Base-by-base conservation (phyloP, 306 rosid genomes). In the Corylus americana region DNA sequence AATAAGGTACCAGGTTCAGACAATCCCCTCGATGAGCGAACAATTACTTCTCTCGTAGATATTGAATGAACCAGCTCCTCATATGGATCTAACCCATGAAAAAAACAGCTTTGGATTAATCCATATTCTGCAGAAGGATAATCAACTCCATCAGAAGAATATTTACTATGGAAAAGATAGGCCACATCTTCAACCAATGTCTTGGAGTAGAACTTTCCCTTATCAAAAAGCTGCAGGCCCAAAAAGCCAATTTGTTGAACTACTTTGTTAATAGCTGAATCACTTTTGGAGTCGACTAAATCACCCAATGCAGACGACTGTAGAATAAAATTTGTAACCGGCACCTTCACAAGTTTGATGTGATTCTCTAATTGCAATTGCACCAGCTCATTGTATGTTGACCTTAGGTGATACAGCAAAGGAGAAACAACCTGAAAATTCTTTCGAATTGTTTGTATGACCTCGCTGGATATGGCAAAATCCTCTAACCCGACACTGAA, bases 1-100 rank as follows among this genome's bases (percentile, higher is more conserved):
- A 95, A 95, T 13, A 95, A 77, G 1, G 97, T 92, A 70, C 99
- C 99, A 3, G 98, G 99, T 82, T 95, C 99, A 74, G 99, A 82
- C 81, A 95, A 84, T 55, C 99, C 99, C 85, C 98, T 90, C 0
- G 98, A 91, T 57, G 99, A 95, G 55, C 99, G 96, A 49, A 93
- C 96, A 29, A 93, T 69, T 76, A 90, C 84, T 81, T 95, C 99
- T 81, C 99, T 85, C 0, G 97, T 86, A 35, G 98, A 89, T 55
- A 95, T 91, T 18, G 99, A 90, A 88, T 95, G 99, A 74, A 95
- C 98, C 55, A 93, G 80, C 83, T 85, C 98, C 82, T 95, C 99
- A 42, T 86, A 93, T 1, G 98, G 97, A 86, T 95, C 97, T 78
- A 95, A 89, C 22, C 99, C 99, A 25, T 87, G 89, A 75, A 93